Base-by-base conservation (phyloP, 306 rosid genomes). In the Cucurbita argyrosperma region DNA sequence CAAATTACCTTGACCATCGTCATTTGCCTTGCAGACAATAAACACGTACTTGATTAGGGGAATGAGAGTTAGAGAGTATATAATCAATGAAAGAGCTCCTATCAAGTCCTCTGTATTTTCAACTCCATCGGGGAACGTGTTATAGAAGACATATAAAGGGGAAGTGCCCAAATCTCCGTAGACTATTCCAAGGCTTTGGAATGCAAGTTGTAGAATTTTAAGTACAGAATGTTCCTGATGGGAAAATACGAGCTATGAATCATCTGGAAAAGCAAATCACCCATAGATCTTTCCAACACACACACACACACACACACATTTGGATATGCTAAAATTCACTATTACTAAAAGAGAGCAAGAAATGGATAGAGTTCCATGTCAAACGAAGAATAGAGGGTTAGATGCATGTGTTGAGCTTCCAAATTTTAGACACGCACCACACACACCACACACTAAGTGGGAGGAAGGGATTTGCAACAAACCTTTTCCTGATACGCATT, bases 101-200 rank as follows among this genome's bases (percentile, higher is more conserved):
- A 94, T 84, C 73, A 91, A 85, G 73, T 94, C 95, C 84, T 94
- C 97, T 5, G 80, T 80, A 76, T 94, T 88, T 16, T 84, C 57
- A 61, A 90, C 85, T 68, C 86, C 83, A 38, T 30, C 81, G 60
- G 98, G 96, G 81, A 91, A 94, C 53, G 92, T 94, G 71, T 94
- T 94, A 85, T 89, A 86, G 84, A 94, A 94, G 67, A 94, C 98
- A 50, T 94, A 94, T 79, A 94, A 84, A 5, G 98, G 98, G 18
- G 98, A 94, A 60, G 98, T 90, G 61, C 98, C 98, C 84, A 94
- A 85, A 82, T 94, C 98, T 74, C 98, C 98, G 69, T 79, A 94
- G 64, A 94, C 98, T 76, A 94, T 97, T 19, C 98, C 98, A 65
- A 94, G 98, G 79, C 98, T 94, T 79, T 94, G 98, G 82, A 82